These are phyloP conservation scores for Colletotrichum sp. DNA, from an alignment of 2,329 filamentous ascomycete genomes.

Conservation along the genomic window DNA sequence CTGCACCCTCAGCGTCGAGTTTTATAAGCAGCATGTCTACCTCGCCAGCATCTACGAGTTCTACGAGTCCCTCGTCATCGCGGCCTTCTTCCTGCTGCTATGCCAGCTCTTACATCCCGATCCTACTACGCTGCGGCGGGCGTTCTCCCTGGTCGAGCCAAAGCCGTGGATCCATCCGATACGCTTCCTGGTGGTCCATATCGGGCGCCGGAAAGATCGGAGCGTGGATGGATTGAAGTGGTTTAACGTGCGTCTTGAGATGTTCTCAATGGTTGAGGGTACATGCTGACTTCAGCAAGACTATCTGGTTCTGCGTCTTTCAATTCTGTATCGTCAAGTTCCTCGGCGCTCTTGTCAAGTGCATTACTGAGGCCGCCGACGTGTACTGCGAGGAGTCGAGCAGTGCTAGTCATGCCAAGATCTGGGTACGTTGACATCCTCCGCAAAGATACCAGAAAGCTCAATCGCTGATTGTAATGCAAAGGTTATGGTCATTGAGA, in stretches of 20 bases:
- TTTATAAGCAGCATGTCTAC: slow-evolving; percentile 1
- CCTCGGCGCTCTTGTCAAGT: not conserved
- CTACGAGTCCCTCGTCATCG: slow-evolving; percentile 1
- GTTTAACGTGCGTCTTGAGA: not conserved
- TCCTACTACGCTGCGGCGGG: not conserved
- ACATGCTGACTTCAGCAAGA: not conserved
- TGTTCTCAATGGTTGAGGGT: not conserved
- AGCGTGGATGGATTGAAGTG: not conserved
- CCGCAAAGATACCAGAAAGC: not conserved
- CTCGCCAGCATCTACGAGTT: slow-evolving; percentile 2
- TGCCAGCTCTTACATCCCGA: not conserved
- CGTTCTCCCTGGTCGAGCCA: not conserved
- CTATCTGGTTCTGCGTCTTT: not conserved
- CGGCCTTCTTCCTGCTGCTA: not conserved
- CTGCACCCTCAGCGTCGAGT: not conserved
- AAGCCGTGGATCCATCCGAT: not conserved
- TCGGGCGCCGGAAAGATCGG: not conserved
- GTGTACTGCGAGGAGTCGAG: slow-evolving; percentile 2
- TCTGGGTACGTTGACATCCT: not conserved
- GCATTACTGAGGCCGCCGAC: not conserved
- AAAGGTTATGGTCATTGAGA: slow-evolving; percentile 2
- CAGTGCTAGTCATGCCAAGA: not conserved
- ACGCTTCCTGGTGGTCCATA: not conserved
- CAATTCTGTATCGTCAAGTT: slow-evolving; percentile 6
- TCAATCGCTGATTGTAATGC: accelerated